These are phyloP conservation scores for Tricharina praecox DNA, from an alignment of 495 filamentous ascomycete species.

Conservation along the genomic window DNA sequence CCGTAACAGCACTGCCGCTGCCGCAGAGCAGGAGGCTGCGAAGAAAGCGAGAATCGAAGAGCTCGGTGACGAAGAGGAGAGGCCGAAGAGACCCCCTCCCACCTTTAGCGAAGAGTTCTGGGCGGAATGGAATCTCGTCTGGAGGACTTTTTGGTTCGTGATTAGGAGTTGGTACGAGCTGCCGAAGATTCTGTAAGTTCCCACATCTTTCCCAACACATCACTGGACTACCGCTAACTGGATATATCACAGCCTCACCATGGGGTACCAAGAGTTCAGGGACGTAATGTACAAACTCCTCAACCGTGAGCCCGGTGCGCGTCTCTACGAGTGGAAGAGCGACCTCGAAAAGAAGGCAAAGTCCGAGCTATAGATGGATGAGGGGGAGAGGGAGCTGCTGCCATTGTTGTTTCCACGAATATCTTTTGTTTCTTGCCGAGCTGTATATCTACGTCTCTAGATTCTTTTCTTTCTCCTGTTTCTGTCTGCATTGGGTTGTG, in stretches of 20 bases:
- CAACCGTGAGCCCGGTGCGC: not conserved
- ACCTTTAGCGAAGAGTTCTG: constrained; percentile 42
- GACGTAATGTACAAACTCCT: not conserved
- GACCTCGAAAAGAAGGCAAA: too few species aligned
- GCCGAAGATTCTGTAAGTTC: constrained; percentile 54
- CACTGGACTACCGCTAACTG: too few species aligned
- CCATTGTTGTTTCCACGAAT: too few species aligned
- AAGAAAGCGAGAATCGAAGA: constrained; percentile 30
- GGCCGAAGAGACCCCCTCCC: too few species aligned
- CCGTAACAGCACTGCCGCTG: not conserved
- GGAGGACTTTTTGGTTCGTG: constrained; percentile 45
- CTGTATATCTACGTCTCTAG: too few species aligned
- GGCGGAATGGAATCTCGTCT: constrained; percentile 46
- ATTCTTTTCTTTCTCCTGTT: too few species aligned
- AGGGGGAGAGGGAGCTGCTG: too few species aligned
- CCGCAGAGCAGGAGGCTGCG: not conserved
- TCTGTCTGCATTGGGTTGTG: too few species aligned
- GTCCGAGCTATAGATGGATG: not conserved
- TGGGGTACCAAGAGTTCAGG: not conserved
- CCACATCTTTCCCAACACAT: too few species aligned
- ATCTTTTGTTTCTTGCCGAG: too few species aligned
- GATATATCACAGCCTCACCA: too few species aligned
- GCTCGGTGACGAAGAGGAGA: constrained; percentile 29
- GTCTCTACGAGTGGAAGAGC: not conserved
- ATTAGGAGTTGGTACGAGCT: constrained; percentile 50